Evolutionary conservation across 1,139 yeast species (phyloP).

Genomic region (Hyphopichia burtonii): DNA sequence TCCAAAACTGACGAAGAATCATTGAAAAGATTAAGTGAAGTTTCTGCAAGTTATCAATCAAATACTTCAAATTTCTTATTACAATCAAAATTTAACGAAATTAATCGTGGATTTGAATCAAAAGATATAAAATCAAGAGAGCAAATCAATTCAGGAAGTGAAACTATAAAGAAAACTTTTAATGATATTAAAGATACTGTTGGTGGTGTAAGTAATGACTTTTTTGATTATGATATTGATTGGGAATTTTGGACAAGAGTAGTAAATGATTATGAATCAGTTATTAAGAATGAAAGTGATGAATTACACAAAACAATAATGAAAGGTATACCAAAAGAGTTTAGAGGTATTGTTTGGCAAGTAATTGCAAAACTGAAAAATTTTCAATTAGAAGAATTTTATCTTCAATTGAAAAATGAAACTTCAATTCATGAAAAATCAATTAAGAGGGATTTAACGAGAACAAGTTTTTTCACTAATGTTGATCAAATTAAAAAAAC

Average conservation of each 20-base stretch:
- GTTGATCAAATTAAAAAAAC: slow-evolving; percentile 50
- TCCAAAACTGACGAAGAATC: slow-evolving; percentile 6
- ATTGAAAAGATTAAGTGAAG: slow-evolving; percentile 10
- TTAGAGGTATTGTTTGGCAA: slow-evolving; percentile 93
- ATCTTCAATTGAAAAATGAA: slow-evolving; percentile 49
- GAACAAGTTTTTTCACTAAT: slow-evolving; percentile 79
- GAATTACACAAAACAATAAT: slow-evolving; percentile 61
- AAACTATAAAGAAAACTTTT: slow-evolving; percentile 61
- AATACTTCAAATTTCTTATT: slow-evolving; percentile 31
- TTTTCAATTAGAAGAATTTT: slow-evolving; percentile 67
- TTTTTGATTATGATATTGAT: slow-evolving; percentile 46
- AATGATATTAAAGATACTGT: slow-evolving; percentile 50
- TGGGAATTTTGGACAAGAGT: slow-evolving; percentile 91
- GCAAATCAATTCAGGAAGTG: slow-evolving; percentile 58
- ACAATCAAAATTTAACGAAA: slow-evolving; percentile 33
- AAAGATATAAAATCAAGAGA: slow-evolving; percentile 39
- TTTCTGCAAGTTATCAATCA: slow-evolving; percentile 23
- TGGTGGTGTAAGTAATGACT: slow-evolving; percentile 39
- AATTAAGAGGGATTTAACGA: slow-evolving; percentile 75
- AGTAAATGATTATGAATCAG: slow-evolving; percentile 66
- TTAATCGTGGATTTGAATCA: slow-evolving; percentile 26
- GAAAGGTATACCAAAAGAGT: slow-evolving; percentile 78
- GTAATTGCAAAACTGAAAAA: slow-evolving; percentile 80
- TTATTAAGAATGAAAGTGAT: slow-evolving; percentile 63
- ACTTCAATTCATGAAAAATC: slow-evolving; percentile 70